Conservation (phyloP, 2,329 filamentous ascomycete genomes). For the Hortaea sp. region DNA sequence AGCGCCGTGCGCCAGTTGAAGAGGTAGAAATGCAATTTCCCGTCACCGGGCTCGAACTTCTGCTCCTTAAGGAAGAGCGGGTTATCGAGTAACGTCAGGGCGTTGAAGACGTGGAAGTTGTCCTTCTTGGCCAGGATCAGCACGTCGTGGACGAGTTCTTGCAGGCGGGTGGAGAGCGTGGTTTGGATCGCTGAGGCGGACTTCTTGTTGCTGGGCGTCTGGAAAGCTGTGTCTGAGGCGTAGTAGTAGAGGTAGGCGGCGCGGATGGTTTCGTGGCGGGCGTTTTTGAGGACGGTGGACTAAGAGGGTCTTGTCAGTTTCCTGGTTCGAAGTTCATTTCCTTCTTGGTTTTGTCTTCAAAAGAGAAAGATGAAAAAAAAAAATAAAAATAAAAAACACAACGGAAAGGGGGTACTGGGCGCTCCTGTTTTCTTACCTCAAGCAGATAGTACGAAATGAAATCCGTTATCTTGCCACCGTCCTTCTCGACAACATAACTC, state of each 20-base stretch:
- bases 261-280: constrained; percentile 64
- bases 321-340: not conserved
- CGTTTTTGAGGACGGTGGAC: constrained; percentile 77
- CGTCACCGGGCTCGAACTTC: constrained; percentile 90
- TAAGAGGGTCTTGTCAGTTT: constrained; percentile 1
- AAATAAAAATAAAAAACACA: too few relatives aligned
- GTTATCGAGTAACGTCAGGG: constrained; percentile 87
- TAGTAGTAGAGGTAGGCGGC: constrained; percentile 98
- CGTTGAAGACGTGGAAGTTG: constrained; percentile 95
- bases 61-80: constrained; percentile 85
- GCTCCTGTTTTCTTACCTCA: constrained; percentile 36
- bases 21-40: constrained; percentile 90
- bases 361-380: not conserved
- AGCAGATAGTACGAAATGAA: constrained; percentile 96
- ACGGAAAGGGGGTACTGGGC: not conserved
- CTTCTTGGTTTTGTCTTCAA: not conserved
- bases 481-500: constrained; percentile 76
- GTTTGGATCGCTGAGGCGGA: constrained; percentile 29
- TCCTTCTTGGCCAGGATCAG: constrained; percentile 74
- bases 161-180: constrained; percentile 68
- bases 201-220: not conserved
- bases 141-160: constrained; percentile 70
- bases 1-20: constrained; percentile 90
- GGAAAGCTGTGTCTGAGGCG: constrained; percentile 68
- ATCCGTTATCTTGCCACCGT: constrained; percentile 73